Percentiles rank a stretch among this genome's conserved stretches.
Conservation (phyloP, 495 filamentous ascomycete genomes). For the Hypomontagnella submonticulosa region DNA sequence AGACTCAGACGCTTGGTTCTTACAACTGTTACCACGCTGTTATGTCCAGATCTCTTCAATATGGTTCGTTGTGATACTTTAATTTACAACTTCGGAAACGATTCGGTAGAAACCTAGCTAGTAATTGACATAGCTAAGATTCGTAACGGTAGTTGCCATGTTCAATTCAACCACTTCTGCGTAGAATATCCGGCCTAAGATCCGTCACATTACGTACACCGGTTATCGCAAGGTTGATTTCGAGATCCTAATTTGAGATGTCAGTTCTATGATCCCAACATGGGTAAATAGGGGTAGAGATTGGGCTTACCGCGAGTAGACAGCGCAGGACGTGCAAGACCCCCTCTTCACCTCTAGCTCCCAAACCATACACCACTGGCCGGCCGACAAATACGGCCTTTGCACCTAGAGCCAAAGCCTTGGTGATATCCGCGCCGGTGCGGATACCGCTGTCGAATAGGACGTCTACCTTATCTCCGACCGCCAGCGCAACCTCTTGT, state of each 20-base stretch:
- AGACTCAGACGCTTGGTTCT: no score
- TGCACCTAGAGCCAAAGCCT: constrained; percentile 64
- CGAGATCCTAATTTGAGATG: not conserved
- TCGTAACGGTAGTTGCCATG: not conserved
- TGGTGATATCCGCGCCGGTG: constrained; percentile 60
- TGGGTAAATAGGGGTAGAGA: not conserved
- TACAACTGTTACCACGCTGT: no score
- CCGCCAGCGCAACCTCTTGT: constrained; percentile 60
- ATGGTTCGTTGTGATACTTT: no score
- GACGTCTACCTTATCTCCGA: constrained; percentile 56
- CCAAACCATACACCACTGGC: constrained; percentile 60
- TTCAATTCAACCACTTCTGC: not conserved
- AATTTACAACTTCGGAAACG: no score
- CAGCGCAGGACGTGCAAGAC: constrained; percentile 63
- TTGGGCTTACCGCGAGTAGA: constrained; percentile 1
- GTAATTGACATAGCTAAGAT: no score
- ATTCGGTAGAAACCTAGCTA: no score
- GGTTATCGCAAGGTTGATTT: constrained; percentile 12
- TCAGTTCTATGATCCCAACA: no score
- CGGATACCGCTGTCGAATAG: constrained; percentile 63
- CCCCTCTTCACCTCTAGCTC: constrained; percentile 66
- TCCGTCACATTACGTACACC: constrained; percentile 7
- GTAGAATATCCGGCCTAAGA: not conserved
- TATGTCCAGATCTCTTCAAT: no score
- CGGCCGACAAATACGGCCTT: constrained; percentile 64